Base-by-base conservation (phyloP, 345 rosid genomes). In the Excoecaria cochinchinensis region DNA sequence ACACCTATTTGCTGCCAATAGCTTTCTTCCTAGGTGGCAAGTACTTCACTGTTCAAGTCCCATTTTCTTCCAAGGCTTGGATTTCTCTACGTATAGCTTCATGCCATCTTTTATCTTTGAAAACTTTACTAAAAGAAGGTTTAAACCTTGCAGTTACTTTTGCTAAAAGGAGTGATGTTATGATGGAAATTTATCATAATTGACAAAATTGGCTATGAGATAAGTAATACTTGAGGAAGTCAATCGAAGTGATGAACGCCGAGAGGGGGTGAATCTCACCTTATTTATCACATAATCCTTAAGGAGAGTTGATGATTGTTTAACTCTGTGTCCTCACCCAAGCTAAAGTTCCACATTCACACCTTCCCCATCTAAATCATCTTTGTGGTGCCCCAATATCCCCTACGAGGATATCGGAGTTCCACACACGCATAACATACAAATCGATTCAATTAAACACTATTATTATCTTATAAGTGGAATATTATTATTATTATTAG, bases 211-310 rank as follows among this genome's bases (percentile, higher is more conserved):
- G 63, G 63, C 63, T 59, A 59, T 59, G 36, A 36, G 63, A 59
- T 59, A 46, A 46, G 50, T 4, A 5, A 46, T 46, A 46, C 50
- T 46, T 46, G 50, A 46, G 50, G 50, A 46, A 46, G 5, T 5
- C 10, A 10, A 10, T 46, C 10, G 10, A 46, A 46, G 50, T 10
- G 50, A 10, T 46, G 50, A 46, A 46, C 50, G 5, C 50, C 10
- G 50, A 4, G 50, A 46, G 50, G 50, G 10, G 50, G 6, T 59
- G 63, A 59, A n/a, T 59, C 36, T n/a, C 63, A 59, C 63, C 10
- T 59, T 59, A 59, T 59, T 59, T 59, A 14, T 59, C 63, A 59
- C 63, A 59, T 59, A 59, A 22, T 59, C 63, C 36, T 59, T 59
- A 7, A 59, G 14, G 22, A 8, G 36, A 59, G 63, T 59, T n/a